phyloP scores from a whole-genome alignment of 345 rosid species.

The Carallia pectinifolia region DNA sequence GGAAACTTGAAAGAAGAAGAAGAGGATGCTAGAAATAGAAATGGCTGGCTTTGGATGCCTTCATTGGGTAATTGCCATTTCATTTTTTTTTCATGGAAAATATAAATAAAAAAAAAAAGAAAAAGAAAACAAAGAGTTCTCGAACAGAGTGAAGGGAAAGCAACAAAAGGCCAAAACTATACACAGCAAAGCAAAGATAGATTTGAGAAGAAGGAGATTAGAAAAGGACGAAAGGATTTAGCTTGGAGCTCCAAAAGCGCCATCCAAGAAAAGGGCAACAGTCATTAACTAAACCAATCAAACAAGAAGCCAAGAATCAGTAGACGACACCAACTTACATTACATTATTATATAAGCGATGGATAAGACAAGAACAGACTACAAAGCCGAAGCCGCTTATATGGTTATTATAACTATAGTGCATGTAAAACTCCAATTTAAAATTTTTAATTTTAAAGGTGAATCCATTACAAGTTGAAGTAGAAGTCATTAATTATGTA shows the following conservation, averaged over 20 bases:
- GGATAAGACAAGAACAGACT: no score
- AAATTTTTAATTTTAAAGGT: no score
- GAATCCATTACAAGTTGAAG: no score
- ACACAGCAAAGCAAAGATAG: constrained; percentile 5
- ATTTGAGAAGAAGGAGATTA: constrained; percentile 21
- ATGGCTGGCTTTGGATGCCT: constrained; percentile 22
- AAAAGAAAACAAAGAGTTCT: constrained; percentile 9
- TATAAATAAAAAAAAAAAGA: neutral
- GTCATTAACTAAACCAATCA: constrained; percentile 12
- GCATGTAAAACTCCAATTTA: no score
- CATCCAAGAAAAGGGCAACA: constrained; percentile 31
- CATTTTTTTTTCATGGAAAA: neutral
- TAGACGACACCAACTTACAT: neutral
- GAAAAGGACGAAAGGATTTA: constrained; percentile 45
- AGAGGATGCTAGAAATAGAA: constrained; percentile 43
- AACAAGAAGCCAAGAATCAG: neutral
- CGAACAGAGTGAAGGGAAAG: constrained; percentile 33
- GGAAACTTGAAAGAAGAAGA: constrained; percentile 56
- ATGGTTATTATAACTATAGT: no score
- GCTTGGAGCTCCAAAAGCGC: constrained; percentile 28
- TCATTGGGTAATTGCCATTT: neutral
- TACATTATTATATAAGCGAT: no score
- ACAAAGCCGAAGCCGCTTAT: no score
- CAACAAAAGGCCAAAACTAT: constrained; percentile 34
- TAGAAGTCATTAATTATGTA: no score